Conservation (phyloP, 2,329 filamentous ascomycete species). For the Aspergillus sergii region DNA sequence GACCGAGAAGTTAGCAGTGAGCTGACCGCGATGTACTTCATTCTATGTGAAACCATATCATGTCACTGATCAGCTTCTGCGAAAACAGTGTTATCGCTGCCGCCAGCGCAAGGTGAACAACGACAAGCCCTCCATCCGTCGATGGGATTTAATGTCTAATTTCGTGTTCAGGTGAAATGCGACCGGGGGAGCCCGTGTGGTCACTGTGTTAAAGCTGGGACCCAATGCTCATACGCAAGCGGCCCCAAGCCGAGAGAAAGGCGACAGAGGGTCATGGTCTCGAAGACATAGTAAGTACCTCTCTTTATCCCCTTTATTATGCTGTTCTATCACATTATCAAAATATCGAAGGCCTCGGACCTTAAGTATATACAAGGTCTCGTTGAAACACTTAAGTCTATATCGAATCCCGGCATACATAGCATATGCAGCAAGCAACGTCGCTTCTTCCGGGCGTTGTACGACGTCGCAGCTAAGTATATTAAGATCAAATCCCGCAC, state of each 20-base stretch:
- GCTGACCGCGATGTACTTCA: too few species aligned
- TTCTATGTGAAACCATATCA: neutral
- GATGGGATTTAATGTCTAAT: neutral
- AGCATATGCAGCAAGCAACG: too few species aligned
- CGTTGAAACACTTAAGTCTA: fast-evolving
- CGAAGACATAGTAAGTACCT: slow-evolving; percentile 15
- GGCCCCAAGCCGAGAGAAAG: slow-evolving; percentile 8
- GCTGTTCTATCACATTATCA: too few species aligned
- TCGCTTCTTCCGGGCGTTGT: too few species aligned
- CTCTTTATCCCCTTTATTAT: too few species aligned
- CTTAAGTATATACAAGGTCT: too few species aligned
- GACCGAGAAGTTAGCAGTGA: too few species aligned
- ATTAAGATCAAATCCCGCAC: too few species aligned
- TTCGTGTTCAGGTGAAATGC: slow-evolving; percentile 2
- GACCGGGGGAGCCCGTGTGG: slow-evolving; percentile 13
- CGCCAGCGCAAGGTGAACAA: slow-evolving; percentile 11
- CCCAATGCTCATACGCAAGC: slow-evolving; percentile 9
- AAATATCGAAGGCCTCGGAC: fast-evolving
- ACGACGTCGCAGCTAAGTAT: too few species aligned
- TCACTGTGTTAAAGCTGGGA: slow-evolving; percentile 5
- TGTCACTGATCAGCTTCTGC: neutral
- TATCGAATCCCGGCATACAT: too few species aligned
- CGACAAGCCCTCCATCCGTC: neutral
- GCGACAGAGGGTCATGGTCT: slow-evolving; percentile 16
- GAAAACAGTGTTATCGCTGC: slow-evolving; percentile 12